phyloP scores from a whole-genome alignment of 495 filamentous ascomycete genomes.

The Tuber borchii region DNA sequence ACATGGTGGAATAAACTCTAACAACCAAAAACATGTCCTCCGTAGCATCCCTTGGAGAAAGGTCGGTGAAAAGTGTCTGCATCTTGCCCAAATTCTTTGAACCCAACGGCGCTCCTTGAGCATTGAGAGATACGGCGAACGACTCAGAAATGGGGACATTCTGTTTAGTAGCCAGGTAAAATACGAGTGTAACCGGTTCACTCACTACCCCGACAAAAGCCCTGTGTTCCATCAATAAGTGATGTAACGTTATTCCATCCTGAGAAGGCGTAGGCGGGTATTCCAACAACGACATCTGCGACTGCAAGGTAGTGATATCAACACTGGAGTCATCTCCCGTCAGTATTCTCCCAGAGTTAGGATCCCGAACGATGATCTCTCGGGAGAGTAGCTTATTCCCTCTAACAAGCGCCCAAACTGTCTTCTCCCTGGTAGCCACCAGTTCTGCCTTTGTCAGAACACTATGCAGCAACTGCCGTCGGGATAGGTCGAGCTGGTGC shows the following conservation, averaged over 20 bases:
- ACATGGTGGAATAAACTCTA: constrained; percentile 56
- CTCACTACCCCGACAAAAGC: constrained; percentile 65
- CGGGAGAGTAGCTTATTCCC: constrained; percentile 89
- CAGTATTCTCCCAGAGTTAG: constrained; percentile 71
- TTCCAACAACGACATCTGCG: constrained; percentile 89
- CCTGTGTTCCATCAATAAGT: constrained; percentile 78
- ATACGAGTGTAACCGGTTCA: constrained; percentile 64
- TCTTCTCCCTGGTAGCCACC: constrained; percentile 64
- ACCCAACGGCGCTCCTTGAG: constrained; percentile 59
- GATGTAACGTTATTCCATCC: constrained; percentile 70
- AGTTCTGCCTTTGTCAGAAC: constrained; percentile 84
- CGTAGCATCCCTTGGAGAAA: constrained; percentile 74
- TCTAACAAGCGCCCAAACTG: constrained; percentile 87
- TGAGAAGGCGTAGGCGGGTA: constrained; percentile 59
- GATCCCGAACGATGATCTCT: constrained; percentile 90
- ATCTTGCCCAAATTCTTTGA: constrained; percentile 57
- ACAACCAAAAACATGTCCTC: constrained; percentile 83
- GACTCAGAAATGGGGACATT: constrained; percentile 71
- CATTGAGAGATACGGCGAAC: constrained; percentile 71
- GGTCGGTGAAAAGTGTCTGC: constrained; percentile 80
- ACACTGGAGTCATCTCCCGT: constrained; percentile 90
- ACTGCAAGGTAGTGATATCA: constrained; percentile 83
- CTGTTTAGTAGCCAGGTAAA: constrained; percentile 70
- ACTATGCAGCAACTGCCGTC: constrained; percentile 86
- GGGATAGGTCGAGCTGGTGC: constrained; percentile 67